These are phyloP conservation scores for Toxoplasma gondii DNA, from an alignment of 169 alveolate species.

Conservation along the genomic window DNA sequence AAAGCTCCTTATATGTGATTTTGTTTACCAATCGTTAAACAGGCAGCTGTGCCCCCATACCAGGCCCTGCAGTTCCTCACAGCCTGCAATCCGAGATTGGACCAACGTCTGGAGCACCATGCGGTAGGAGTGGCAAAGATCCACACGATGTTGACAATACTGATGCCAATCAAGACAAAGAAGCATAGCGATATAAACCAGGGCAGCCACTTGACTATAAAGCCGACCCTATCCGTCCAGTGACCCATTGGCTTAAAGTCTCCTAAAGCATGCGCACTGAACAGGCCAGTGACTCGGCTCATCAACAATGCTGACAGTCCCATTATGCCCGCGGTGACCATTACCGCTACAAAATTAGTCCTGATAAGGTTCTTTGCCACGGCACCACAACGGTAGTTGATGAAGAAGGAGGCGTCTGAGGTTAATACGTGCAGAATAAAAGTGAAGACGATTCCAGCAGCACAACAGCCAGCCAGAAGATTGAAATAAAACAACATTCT, in stretches of 20 bases:
- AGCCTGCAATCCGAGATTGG: slow-evolving; percentile 6
- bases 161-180: background rate
- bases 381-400: slow-evolving; percentile 53
- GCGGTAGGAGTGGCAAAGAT: slow-evolving; percentile 31
- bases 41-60: slow-evolving; percentile 5
- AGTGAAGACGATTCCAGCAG: slow-evolving; percentile 22
- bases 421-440: slow-evolving; percentile 42
- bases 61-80: slow-evolving; percentile 58
- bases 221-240: slow-evolving; percentile 49
- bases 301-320: slow-evolving; percentile 28
- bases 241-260: slow-evolving; percentile 43
- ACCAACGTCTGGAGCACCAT: slow-evolving; percentile 63
- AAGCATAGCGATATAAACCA: slow-evolving; percentile 44
- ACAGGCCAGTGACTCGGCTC: slow-evolving; percentile 43
- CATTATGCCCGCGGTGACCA: slow-evolving; percentile 2
- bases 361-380: slow-evolving; percentile 30
- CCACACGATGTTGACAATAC: slow-evolving; percentile 39
- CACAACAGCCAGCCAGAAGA: background rate
- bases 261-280: slow-evolving; percentile 27
- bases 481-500: slow-evolving; percentile 35
- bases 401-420: slow-evolving; percentile 28
- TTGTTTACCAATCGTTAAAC: background rate
- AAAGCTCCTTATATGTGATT: too few species aligned
- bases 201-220: slow-evolving; percentile 52
- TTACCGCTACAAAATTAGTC: slow-evolving; percentile 29